Percentiles rank a stretch among this genome's conserved stretches.
phyloP scores from a whole-genome alignment of 2,329 filamentous ascomycete genomes.

The Akanthomyces muscarius region DNA sequence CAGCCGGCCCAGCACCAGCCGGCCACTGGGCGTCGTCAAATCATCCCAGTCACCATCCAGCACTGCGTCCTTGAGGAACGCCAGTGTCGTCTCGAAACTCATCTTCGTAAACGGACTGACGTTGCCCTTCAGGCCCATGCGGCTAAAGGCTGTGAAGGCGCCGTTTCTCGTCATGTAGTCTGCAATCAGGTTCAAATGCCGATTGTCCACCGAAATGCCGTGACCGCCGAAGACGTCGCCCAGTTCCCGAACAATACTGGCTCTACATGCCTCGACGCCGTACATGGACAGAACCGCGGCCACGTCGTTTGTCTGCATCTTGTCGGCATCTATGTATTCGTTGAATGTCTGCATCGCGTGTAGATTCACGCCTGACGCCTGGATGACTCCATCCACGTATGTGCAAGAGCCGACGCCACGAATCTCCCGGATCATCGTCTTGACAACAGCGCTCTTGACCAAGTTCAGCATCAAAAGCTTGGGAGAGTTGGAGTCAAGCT shows the following conservation, averaged over 20 bases:
- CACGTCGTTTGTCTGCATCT: slow-evolving; percentile 89
- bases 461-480: slow-evolving; percentile 93
- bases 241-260: slow-evolving; percentile 82
- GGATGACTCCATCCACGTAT: slow-evolving; percentile 61
- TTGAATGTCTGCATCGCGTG: slow-evolving; percentile 85
- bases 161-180: slow-evolving; percentile 97
- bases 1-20: slow-evolving; percentile 82
- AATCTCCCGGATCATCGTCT: slow-evolving; percentile 84
- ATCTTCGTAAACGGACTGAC: slow-evolving; percentile 96
- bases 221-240: slow-evolving; percentile 81
- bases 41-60: slow-evolving; percentile 88
- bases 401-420: slow-evolving; percentile 70
- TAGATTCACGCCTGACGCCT: slow-evolving; percentile 83
- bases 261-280: slow-evolving; percentile 88
- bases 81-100: slow-evolving; percentile 97
- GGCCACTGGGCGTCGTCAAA: slow-evolving; percentile 75
- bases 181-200: slow-evolving; percentile 91
- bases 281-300: slow-evolving; percentile 79
- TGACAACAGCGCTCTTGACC: slow-evolving; percentile 74
- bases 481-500: slow-evolving; percentile 73
- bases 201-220: slow-evolving; percentile 85
- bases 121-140: slow-evolving; percentile 79
- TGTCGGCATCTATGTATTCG: slow-evolving; percentile 80
- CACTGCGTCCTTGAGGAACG: slow-evolving; percentile 89
- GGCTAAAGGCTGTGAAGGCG: slow-evolving; percentile 85